Base-by-base conservation (phyloP, 2,329 filamentous ascomycete genomes). In the Pseudopyrenochaeta lycopersici region DNA sequence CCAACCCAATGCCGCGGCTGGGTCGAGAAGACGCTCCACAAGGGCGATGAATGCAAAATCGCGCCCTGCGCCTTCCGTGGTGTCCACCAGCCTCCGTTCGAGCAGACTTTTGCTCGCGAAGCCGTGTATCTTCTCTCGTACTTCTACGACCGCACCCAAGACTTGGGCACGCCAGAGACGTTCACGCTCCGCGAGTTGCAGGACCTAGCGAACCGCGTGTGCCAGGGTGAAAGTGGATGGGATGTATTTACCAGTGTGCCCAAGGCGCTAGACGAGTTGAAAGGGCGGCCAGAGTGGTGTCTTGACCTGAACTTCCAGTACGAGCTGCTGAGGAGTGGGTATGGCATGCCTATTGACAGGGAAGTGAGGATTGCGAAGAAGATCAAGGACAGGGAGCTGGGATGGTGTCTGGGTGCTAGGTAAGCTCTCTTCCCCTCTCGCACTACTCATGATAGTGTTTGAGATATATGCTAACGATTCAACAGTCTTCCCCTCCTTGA, bases 331-430 rank as follows among this genome's bases (percentile, higher is more conserved):
- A 93, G 98, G 77, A 96, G 92, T 5, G 95, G 95, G 2, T 99
- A 99, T 71, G 95, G 98, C 65, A 97, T 99, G 92, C 94, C 94
- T 3, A 88, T 98, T 67, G 91, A 97, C 64, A 86, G 96, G 33
- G 95, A 99, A 78, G 92, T 99, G 63, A 94, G 91, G 83, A 96
- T 97, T 73, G 95, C 94, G 55, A 99, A 99, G 90, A 97, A 97
- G 84, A 96, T 99, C 73, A 94, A 96, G 81, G 88, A 88, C 51
- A 97, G 97, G 76, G 96, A 99, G 81, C 80, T 99, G 68, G 95
- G 95, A 33, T 99, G 95, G 95, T 98, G 94, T 80, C 83, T 99
- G 71, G 95, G 95, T 76, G 95, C 95, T 62, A 97, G 92, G 91
- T 95, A 82, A 80, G 88, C 71, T 21, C 42, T 46, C 46, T 12